These are phyloP conservation scores for Graphilbum fragrans DNA, from an alignment of 2,329 filamentous ascomycete species.

Conservation along the genomic window DNA sequence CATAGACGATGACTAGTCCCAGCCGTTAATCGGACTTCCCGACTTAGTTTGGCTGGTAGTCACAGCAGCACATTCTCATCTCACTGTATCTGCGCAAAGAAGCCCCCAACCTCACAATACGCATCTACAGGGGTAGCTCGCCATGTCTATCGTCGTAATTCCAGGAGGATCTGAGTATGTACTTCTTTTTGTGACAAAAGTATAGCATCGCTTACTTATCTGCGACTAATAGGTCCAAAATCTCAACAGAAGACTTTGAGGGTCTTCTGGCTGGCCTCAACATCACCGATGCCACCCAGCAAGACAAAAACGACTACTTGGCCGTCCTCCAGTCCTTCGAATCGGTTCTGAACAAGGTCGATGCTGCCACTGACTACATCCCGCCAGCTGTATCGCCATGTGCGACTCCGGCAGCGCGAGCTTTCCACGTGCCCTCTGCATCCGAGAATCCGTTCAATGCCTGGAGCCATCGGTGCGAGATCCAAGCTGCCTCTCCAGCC, in stretches of 20 bases:
- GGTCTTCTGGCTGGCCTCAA: slow-evolving; percentile 9
- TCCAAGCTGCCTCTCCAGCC: slow-evolving; percentile 1
- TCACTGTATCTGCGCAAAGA: too few relatives aligned
- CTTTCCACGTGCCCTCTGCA: slow-evolving; percentile 10
- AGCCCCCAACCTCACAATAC: too few relatives aligned
- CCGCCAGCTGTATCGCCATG: slow-evolving; percentile 11
- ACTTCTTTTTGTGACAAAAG: too few relatives aligned
- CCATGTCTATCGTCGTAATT: slow-evolving; percentile 8
- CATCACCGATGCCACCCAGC: slow-evolving; percentile 8
- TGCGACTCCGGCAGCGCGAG: slow-evolving; percentile 6
- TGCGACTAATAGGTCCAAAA: background rate
- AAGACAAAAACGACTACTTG: slow-evolving; percentile 15
- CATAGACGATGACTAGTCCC: too few relatives aligned
- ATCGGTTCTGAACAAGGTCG: slow-evolving; percentile 14
- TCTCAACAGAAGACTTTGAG: slow-evolving; percentile 1
- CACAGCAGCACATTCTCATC: too few relatives aligned
- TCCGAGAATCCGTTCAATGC: slow-evolving; percentile 19
- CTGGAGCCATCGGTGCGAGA: slow-evolving; percentile 19
- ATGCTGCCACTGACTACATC: slow-evolving; percentile 15
- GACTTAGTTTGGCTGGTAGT: too few relatives aligned
- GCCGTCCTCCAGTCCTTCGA: slow-evolving; percentile 16
- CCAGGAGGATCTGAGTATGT: slow-evolving; percentile 2
- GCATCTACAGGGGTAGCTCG: too few relatives aligned
- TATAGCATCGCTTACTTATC: background rate
- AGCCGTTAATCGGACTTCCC: too few relatives aligned